Conservation (phyloP, 139 green algal genomes). For the Raphidocelis subcapitata region DNA sequence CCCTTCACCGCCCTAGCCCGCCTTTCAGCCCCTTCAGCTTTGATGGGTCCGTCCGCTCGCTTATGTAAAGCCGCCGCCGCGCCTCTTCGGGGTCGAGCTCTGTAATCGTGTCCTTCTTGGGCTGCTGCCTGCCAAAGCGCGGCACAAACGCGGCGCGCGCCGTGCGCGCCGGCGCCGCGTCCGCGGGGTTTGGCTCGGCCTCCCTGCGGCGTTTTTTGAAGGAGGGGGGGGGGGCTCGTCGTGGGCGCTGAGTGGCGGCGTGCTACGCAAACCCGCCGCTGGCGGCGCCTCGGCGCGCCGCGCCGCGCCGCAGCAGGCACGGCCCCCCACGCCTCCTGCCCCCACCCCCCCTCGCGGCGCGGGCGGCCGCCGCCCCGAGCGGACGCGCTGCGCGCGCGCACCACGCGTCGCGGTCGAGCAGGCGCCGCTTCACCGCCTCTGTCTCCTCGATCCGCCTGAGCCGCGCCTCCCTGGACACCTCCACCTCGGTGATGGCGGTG, state of each 20-base stretch:
- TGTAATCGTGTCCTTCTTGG: neutral
- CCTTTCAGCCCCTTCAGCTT: neutral
- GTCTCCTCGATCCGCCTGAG: conserved; percentile 87
- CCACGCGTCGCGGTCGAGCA: conserved; percentile 45
- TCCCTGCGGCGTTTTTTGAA: neutral
- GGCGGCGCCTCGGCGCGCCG: neutral
- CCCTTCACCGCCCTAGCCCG: too few species aligned
- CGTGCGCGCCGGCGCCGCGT: neutral
- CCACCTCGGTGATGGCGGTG: conserved; percentile 79
- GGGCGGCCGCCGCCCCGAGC: neutral
- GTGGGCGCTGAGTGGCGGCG: neutral
- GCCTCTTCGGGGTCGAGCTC: conserved; percentile 19
- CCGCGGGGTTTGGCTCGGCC: neutral
- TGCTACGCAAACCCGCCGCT: neutral
- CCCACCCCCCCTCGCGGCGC: neutral
- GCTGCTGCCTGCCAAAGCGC: conserved; percentile 40
- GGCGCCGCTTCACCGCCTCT: conserved; percentile 67
- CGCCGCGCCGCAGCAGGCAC: neutral
- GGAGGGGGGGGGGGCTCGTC: neutral
- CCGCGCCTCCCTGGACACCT: conserved; percentile 66
- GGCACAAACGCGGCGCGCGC: conserved; percentile 22
- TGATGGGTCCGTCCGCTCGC: conserved; percentile 18
- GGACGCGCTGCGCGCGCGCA: neutral
- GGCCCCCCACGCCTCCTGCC: too few species aligned
- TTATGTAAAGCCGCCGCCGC: conserved; percentile 25